These are phyloP conservation scores for Podila clonocystis DNA, from an alignment of 192 early-diverging fungal species.

Conservation along the genomic window DNA sequence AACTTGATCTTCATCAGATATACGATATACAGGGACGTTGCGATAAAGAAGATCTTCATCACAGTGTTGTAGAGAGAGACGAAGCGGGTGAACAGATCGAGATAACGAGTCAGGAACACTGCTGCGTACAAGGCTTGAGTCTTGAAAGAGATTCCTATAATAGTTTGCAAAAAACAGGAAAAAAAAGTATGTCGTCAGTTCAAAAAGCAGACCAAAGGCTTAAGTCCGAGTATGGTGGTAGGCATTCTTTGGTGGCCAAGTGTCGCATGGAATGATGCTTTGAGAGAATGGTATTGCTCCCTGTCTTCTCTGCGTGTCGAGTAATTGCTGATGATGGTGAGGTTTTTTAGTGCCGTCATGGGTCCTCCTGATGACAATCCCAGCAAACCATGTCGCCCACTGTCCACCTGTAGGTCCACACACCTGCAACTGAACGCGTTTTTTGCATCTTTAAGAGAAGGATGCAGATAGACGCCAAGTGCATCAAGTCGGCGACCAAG, in stretches of 20 bases:
- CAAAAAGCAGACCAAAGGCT: too few relatives aligned
- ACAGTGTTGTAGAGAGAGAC: constrained; percentile 91
- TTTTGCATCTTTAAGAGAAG: constrained; percentile 91
- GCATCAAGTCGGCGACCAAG: constrained; percentile 91
- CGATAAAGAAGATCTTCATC: constrained; percentile 97
- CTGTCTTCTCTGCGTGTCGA: too few relatives aligned
- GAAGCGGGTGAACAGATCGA: constrained; percentile 84
- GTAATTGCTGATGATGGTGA: too few relatives aligned
- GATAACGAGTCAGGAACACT: constrained; percentile 95
- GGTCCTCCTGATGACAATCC: too few relatives aligned
- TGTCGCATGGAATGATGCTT: too few relatives aligned
- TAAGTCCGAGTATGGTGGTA: too few relatives aligned
- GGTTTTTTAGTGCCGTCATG: too few relatives aligned
- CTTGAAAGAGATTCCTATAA: constrained; percentile 96
- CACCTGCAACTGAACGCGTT: constrained; percentile 89
- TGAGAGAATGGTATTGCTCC: too few relatives aligned
- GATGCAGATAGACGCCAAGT: constrained; percentile 94
- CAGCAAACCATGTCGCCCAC: too few relatives aligned
- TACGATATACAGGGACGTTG: constrained; percentile 85
- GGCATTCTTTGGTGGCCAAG: too few relatives aligned
- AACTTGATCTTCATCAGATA: constrained; percentile 89
- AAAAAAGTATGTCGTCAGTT: too few relatives aligned
- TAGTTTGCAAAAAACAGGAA: too few relatives aligned
- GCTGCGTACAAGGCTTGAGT: constrained; percentile 91
- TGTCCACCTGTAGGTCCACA: background rate